Conservation (phyloP, 805 yeast genomes). For the Candida coquimbonensis region DNA sequence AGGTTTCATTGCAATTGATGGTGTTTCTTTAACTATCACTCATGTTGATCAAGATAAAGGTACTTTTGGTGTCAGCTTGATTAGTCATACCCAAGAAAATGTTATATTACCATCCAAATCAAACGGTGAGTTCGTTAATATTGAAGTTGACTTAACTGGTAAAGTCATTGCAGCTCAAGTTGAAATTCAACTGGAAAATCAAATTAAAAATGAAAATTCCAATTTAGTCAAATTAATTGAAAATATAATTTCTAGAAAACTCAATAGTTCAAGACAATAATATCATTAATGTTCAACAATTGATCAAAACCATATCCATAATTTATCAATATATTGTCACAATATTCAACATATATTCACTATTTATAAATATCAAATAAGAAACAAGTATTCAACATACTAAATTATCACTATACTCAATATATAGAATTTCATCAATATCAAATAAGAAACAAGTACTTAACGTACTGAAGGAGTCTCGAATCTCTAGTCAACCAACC, state of each 20-base stretch:
- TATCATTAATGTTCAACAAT: too few relatives aligned
- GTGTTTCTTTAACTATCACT: constrained; percentile 86
- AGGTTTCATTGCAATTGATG: constrained; percentile 91
- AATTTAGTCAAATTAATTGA: constrained; percentile 44
- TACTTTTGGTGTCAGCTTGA: constrained; percentile 81
- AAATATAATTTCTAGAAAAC: constrained; percentile 38
- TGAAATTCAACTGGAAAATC: constrained; percentile 44
- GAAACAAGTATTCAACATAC: too few relatives aligned
- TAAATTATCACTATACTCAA: too few relatives aligned
- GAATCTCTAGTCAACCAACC: too few relatives aligned
- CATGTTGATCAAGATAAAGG: constrained; percentile 52
- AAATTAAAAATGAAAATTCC: constrained; percentile 42
- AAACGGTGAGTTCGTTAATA: constrained; percentile 64
- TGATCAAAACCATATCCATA: too few relatives aligned
- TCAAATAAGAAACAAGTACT: too few relatives aligned
- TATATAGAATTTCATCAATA: too few relatives aligned
- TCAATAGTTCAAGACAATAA: constrained; percentile 11
- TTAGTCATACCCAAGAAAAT: constrained; percentile 79
- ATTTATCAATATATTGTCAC: too few relatives aligned
- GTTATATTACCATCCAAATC: constrained; percentile 66
- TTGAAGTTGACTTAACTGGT: constrained; percentile 94
- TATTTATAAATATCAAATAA: too few relatives aligned
- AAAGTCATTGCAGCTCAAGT: constrained; percentile 88
- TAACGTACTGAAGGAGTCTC: too few relatives aligned
- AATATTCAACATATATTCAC: too few relatives aligned